Evolutionary conservation across 768 basidiomycete species (phyloP), one percentile per base, ranked within the genome.

Genomic region (Lenzites betulinus): DNA sequence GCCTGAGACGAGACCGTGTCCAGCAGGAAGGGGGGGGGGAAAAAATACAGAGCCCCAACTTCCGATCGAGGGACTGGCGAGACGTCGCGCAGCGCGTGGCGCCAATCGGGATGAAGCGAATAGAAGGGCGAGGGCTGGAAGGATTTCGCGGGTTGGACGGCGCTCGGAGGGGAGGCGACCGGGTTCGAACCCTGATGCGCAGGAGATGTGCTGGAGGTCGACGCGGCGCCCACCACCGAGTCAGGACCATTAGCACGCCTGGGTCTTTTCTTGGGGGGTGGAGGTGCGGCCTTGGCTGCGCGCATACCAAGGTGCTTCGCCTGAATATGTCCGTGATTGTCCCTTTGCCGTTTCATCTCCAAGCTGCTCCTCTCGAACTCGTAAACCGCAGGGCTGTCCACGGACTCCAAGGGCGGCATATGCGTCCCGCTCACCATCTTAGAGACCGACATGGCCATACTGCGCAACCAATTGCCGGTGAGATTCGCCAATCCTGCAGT

Each of bases 11-110:
- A 43, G 22, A 57, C 38, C n/a, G 55, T 41, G 48, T 57, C 55
- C 16, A 57, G 22, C 23, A 57, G 55, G 38, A 49, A 57, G 1
- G 57, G 57, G 1, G 57, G 57, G 8, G 57, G 50, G 26, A 42
- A 58, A 43, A 58, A 58, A 18, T 58, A 58, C 11, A 51, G n/a
- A 8, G 33, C 39, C n/a, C 41, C 22, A 11, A n/a, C 13, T 3
- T 28, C 28, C 13, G 41, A 8, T 41, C 26, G 50, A 7, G 26
- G 49, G n/a, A 58, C 13, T 16, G 42, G 49, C 15, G 22, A 22
- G 8, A 25, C 42, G 5, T 39, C 57, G 18, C 20, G 1, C 30
- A 51, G 20, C 41, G 57, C 49, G 1, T 11, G 7, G 2, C 23
- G 30, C 57, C 57, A 58, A 3, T 18, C 16, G 9, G 3, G 20